Percentiles rank a stretch among this genome's conserved stretches.
Conservation (phyloP, 257 asterid species). For the Anisodus acutangulus region DNA sequence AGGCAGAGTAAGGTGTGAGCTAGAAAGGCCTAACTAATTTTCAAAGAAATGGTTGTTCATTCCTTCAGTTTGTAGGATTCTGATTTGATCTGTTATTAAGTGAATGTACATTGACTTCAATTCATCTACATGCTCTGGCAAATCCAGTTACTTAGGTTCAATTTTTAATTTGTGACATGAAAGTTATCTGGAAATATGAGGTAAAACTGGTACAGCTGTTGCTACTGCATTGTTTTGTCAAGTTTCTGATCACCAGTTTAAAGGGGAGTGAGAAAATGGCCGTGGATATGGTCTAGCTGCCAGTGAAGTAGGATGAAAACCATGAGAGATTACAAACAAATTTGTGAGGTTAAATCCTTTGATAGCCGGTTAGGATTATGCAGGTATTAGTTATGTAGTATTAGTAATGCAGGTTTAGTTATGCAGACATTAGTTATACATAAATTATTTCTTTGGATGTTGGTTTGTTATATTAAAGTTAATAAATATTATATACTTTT, state of each 20-base stretch:
- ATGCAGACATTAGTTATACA: too few relatives aligned
- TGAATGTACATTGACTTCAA: conserved; percentile 23
- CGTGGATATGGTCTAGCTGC: neutral
- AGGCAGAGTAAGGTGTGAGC: neutral
- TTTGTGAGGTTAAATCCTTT: too few relatives aligned
- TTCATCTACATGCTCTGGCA: neutral
- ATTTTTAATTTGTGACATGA: neutral
- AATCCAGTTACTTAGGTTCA: neutral
- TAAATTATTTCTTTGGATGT: too few relatives aligned
- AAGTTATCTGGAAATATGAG: neutral
- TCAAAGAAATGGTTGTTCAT: conserved; percentile 30
- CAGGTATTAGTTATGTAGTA: too few relatives aligned
- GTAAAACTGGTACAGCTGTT: neutral
- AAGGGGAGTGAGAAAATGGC: neutral
- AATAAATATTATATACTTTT: too few relatives aligned
- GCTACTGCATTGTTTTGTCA: conserved; percentile 4
- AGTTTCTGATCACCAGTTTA: neutral
- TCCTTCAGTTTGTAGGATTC: conserved; percentile 9
- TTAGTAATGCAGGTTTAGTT: too few relatives aligned
- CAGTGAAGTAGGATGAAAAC: neutral
- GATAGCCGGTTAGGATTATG: too few relatives aligned
- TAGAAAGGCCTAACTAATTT: neutral
- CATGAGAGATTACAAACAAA: neutral
- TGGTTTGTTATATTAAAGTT: too few relatives aligned
- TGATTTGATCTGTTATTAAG: neutral